These are phyloP conservation scores for Penicillium dipodomyicola DNA, from an alignment of 495 filamentous ascomycete genomes.

Conservation along the genomic window DNA sequence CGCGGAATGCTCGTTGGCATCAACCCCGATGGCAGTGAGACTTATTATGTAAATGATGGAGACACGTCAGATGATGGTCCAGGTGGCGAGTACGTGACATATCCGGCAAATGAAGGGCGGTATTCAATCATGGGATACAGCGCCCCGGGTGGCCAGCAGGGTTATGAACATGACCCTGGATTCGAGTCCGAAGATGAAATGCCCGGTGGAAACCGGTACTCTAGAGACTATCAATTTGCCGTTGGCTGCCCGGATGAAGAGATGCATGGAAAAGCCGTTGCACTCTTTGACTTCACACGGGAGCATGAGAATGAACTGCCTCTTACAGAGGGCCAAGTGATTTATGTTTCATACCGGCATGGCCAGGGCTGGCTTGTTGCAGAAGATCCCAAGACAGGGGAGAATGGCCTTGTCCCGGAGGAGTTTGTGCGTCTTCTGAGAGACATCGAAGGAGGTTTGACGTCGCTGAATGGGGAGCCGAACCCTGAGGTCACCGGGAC, in stretches of 20 bases:
- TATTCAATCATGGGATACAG: conserved; percentile 48
- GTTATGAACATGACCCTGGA: conserved; percentile 48
- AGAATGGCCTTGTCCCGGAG: conserved; percentile 88
- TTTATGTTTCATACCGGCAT: conserved; percentile 93
- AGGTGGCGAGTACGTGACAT: conserved; percentile 77
- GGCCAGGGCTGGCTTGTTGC: conserved; percentile 97
- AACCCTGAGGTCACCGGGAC: conserved; percentile 25
- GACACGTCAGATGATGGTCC: conserved; percentile 64
- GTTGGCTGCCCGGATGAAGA: conserved; percentile 95
- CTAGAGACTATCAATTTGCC: conserved; percentile 88
- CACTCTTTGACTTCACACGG: conserved; percentile 88
- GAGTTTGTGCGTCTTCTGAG: conserved; percentile 92
- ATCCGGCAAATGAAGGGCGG: conserved; percentile 63
- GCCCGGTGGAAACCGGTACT: conserved; percentile 64
- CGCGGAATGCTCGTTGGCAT: conserved; percentile 65
- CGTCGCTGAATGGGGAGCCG: conserved; percentile 45
- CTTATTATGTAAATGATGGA: conserved; percentile 70
- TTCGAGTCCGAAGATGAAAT: conserved; percentile 62
- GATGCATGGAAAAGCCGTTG: conserved; percentile 95
- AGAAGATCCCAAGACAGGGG: conserved; percentile 88
- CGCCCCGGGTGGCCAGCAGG: conserved; percentile 53
- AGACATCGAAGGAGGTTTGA: conserved; percentile 75
- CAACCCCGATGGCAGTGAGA: conserved; percentile 71
- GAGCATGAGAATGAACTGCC: conserved; percentile 97
- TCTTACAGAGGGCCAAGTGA: conserved; percentile 89